Percentiles rank a stretch among this genome's conserved stretches.
These are phyloP conservation scores for Sporothrix schenckii DNA, from an alignment of 2,329 filamentous ascomycete species.

Conservation along the genomic window DNA sequence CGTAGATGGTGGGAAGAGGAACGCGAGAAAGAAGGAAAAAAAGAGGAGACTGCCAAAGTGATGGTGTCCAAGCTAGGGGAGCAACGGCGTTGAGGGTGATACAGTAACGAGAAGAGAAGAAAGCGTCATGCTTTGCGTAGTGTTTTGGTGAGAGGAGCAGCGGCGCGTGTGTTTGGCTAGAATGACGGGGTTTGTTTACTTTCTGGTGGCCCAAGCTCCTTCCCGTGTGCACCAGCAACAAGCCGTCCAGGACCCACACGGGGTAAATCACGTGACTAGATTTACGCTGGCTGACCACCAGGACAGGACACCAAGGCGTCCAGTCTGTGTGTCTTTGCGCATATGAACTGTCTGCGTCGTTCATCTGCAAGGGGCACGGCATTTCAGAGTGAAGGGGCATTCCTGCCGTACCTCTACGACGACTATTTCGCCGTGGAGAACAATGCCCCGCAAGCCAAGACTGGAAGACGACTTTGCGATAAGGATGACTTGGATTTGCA, in stretches of 20 bases:
- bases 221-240: constrained; percentile 28
- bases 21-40: neutral
- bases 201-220: constrained; percentile 37
- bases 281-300: too few relatives aligned
- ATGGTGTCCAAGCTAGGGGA: neutral
- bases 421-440: neutral
- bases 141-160: neutral
- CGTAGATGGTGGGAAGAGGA: neutral
- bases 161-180: constrained; percentile 29
- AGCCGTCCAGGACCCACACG: neutral
- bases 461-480: neutral
- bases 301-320: neutral
- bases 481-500: constrained; percentile 7
- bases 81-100: neutral
- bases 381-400: neutral
- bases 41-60: neutral
- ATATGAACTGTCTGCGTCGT: neutral
- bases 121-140: neutral
- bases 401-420: neutral
- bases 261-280: neutral
- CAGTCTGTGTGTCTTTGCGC: neutral
- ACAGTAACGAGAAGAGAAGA: neutral
- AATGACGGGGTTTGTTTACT: constrained; percentile 37
- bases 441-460: neutral
- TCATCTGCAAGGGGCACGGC: constrained; percentile 25